These are phyloP conservation scores for Lineolata rhizophorae DNA, from an alignment of 495 filamentous ascomycete species.

Conservation along the genomic window DNA sequence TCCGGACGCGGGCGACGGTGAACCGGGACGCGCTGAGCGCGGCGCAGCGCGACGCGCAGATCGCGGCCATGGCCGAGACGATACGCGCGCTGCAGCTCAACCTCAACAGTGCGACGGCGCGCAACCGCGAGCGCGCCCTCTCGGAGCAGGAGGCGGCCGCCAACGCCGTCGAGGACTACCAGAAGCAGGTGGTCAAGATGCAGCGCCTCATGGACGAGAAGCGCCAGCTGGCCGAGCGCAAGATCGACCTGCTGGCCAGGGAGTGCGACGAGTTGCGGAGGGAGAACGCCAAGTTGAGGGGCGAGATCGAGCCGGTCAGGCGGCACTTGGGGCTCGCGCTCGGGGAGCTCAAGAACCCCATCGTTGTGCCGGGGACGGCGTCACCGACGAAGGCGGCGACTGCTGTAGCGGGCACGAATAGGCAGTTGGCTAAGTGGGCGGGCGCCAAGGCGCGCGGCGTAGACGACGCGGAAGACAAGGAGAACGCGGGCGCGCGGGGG, in stretches of 20 bases:
- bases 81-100: slow-evolving; percentile 65
- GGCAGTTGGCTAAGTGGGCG: too few relatives aligned
- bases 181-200: slow-evolving; percentile 63
- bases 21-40: slow-evolving; percentile 79
- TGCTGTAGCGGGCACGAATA: slow-evolving; percentile 2
- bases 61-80: slow-evolving; percentile 79
- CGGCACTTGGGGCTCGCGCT: slow-evolving; percentile 69
- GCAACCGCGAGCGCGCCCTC: slow-evolving; percentile 17
- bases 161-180: slow-evolving; percentile 86
- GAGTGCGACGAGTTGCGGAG: slow-evolving; percentile 29
- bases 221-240: slow-evolving; percentile 66
- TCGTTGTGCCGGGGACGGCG: slow-evolving; percentile 28
- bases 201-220: slow-evolving; percentile 89
- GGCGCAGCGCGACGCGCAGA: slow-evolving; percentile 82
- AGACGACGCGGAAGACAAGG: slow-evolving; percentile 6
- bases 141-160: slow-evolving; percentile 30
- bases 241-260: slow-evolving; percentile 64
- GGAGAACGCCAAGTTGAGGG: slow-evolving; percentile 33
- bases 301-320: slow-evolving; percentile 73
- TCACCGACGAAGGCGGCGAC: slow-evolving; percentile 2
- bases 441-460: too few relatives aligned
- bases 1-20: slow-evolving; percentile 86
- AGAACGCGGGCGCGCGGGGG: slow-evolving; percentile 6
- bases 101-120: slow-evolving; percentile 27
- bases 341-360: slow-evolving; percentile 76